Percentiles rank a stretch among this genome's conserved stretches.
phyloP scores from a whole-genome alignment of 441 rosid species.

The Bruguiera hainesii region DNA sequence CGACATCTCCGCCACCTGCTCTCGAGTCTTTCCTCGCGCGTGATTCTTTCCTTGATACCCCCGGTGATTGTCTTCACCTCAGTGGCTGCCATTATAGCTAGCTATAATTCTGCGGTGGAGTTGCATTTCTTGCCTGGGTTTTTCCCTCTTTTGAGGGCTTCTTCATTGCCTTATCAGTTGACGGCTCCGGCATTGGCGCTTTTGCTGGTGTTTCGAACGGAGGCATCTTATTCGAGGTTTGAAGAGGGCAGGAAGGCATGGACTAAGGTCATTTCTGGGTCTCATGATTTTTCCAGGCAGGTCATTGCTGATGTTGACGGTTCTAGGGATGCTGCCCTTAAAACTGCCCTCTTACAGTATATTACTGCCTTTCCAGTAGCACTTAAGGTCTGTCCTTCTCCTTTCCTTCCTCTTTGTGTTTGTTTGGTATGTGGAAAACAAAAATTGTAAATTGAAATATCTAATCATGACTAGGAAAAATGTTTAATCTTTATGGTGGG shows the following conservation, averaged over 20 bases:
- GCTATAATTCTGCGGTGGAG: constrained; percentile 66
- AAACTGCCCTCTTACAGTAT: constrained; percentile 57
- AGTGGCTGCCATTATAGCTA: constrained; percentile 57
- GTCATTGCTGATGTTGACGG: constrained; percentile 52
- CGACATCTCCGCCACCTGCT: constrained; percentile 81
- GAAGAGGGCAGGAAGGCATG: constrained; percentile 85
- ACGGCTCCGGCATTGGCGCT: constrained; percentile 91
- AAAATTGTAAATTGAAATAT: too few species aligned
- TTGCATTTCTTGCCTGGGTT: constrained; percentile 55
- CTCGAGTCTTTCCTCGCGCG: constrained; percentile 75
- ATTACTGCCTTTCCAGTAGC: constrained; percentile 85
- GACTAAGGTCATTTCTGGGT: constrained; percentile 65
- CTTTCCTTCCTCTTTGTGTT: too few species aligned
- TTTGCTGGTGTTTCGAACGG: constrained; percentile 82
- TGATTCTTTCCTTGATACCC: constrained; percentile 70
- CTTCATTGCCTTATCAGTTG: constrained; percentile 84
- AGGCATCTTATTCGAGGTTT: constrained; percentile 90
- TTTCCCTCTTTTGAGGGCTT: constrained; percentile 63
- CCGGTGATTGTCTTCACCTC: constrained; percentile 74
- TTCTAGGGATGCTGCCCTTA: constrained; percentile 45
- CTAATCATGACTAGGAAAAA: too few species aligned
- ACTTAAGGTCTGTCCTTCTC: constrained; percentile 51
- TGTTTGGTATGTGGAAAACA: too few species aligned
- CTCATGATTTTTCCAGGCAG: constrained; percentile 70
- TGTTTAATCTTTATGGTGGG: too few species aligned